Base-by-base conservation (phyloP, 192 early-diverging fungal species). In the Glomus cerebriforme region DNA sequence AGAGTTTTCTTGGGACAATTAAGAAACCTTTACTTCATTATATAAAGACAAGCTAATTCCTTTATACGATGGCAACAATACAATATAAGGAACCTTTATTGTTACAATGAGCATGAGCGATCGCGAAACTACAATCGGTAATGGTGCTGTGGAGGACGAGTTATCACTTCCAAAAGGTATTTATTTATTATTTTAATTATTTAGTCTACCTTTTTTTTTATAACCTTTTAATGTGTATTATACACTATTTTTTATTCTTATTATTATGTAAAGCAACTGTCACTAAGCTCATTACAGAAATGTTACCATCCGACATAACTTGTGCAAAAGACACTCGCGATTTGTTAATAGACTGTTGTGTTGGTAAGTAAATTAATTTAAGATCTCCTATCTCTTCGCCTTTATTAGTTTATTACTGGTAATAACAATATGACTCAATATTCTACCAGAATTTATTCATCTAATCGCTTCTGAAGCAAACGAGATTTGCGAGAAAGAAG, bases 321-420 rank as follows among this genome's bases (percentile, higher is more conserved):
- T 96, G 95, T 76, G 92, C 98, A n/a, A 98, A 97, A 83, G 98
- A 99, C 69, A 95, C 98, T 8, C 89, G 95, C 31, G 98, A 99
- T 81, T 84, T 99, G 43, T 83, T 99, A 62, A 91, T 95, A 31
- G 98, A 99, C 72, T 99, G 98, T 82, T 99, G 97, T 84, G 92
- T 95, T 34, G 94, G 94, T 96, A 84, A 81, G 88, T 85, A 58
- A 27, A 29, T 13, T 17, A 58, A 63, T 34, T 8, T 49, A 10
- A 74, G 29, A 75, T 22, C 8, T n/a, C n/a, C n/a, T 60, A 47
- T 43, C 31, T 65, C 12, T 29, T 60, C 12, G 32, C 4, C 7
- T 70, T 8, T 27, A 32, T 69, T 35, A 43, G 39, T 35, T 59
- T 59, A 15, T 6, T 45, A 22, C 64, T 39, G 27, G 69, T 74